Evolutionary conservation across 139 green algal genomes (phyloP), one percentile per base, ranked within the genome.

Genomic region (Pseudopediastrum boryanum): DNA sequence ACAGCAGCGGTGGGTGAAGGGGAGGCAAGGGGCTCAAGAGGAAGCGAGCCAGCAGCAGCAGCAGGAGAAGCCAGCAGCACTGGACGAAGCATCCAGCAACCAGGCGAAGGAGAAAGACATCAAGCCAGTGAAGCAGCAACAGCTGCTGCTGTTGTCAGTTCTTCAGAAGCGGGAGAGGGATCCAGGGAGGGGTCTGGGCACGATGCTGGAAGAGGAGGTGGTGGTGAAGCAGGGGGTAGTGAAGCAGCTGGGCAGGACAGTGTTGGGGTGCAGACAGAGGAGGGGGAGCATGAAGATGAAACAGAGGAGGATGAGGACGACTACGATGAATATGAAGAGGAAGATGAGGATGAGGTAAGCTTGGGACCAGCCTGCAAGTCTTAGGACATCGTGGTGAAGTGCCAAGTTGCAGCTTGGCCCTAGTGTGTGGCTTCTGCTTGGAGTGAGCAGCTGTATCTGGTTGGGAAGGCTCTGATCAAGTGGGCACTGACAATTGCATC

Each of bases 151-250:
- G 48, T 41, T 1, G 75, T 82, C 19, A 63, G 73, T 62, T 76
- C 80, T 54, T 71, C 85, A 42, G 67, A n/a, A n/a, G n/a, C n/a
- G n/a, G n/a, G n/a, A n/a, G n/a, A n/a, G n/a, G n/a, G n/a, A n/a
- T n/a, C n/a, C n/a, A n/a, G n/a, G n/a, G n/a, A n/a, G n/a, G n/a
- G n/a, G n/a, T n/a, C n/a, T n/a, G n/a, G n/a, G n/a, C n/a, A n/a
- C n/a, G n/a, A n/a, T n/a, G n/a, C n/a, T n/a, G n/a, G n/a, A n/a
- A 79, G 52, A 73, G 77, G 35, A 87, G 85, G 83, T 71, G 16
- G 44, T 87, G 73, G 68, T 87, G 59, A 44, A 73, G 1, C 36
- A 69, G 19, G 71, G 71, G 46, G 46, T 16, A 16, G 46, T 16
- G 46, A 16, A 12, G 46, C 46, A 56, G 46, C 46, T 56, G 46